These are phyloP conservation scores for Leccinum griseonigrum DNA, from an alignment of 1,284 basidiomycete species.

Conservation along the genomic window DNA sequence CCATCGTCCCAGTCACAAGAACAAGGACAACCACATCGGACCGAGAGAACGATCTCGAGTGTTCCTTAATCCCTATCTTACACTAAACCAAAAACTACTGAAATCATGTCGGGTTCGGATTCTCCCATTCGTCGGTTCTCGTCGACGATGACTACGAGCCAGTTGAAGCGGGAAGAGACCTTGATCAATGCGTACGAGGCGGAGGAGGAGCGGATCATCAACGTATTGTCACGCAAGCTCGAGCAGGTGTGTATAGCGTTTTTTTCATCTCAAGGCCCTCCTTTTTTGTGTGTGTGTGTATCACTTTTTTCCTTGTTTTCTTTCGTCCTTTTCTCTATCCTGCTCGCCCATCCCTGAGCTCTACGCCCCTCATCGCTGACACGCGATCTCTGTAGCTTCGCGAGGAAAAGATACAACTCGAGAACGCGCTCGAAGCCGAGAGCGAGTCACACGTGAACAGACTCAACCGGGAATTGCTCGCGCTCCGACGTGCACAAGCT, in stretches of 20 bases:
- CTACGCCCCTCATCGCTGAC: background rate
- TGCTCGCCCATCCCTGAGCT: no score
- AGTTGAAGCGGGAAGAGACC: slow-evolving; percentile 58
- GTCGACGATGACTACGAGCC: slow-evolving; percentile 27
- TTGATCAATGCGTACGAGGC: slow-evolving; percentile 84
- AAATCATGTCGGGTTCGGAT: slow-evolving; percentile 46
- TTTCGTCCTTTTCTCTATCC: no score
- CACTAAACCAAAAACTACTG: background rate
- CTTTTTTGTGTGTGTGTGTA: no score
- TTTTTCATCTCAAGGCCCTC: background rate
- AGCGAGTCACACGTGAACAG: slow-evolving; percentile 76
- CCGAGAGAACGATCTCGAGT: background rate
- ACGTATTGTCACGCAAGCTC: slow-evolving; percentile 72
- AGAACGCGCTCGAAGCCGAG: slow-evolving; percentile 77
- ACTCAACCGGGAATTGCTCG: slow-evolving; percentile 67
- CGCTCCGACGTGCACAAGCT: slow-evolving; percentile 54
- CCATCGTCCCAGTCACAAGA: no score
- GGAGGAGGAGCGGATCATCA: slow-evolving; percentile 83
- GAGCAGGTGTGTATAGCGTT: slow-evolving; percentile 54
- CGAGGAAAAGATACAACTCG: slow-evolving; percentile 79
- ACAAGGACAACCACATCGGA: background rate
- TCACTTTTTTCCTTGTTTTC: no score
- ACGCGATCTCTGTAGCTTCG: slow-evolving; percentile 47
- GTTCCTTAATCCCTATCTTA: background rate
- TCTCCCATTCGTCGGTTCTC: slow-evolving; percentile 61